Base-by-base conservation (phyloP, 1,284 basidiomycete genomes). In the Microbotryum violaceum region DNA sequence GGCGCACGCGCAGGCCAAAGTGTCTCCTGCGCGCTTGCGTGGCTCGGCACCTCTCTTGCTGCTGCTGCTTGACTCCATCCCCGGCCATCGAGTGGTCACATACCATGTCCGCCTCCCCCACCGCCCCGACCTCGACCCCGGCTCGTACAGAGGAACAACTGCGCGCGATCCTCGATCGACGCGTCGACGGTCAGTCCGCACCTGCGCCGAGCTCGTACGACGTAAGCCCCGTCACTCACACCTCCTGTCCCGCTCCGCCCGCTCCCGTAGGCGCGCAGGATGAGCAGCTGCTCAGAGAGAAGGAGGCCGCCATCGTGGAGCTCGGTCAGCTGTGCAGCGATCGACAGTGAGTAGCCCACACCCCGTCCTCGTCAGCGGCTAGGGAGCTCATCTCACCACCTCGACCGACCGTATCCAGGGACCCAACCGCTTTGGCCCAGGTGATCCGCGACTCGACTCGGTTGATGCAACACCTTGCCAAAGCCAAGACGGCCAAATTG, bases 401-500 rank as follows among this genome's bases (percentile, higher is more conserved):
- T 27, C 37, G 31, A 21, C 49, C 49, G 6, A 42, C 37, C 18
- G 37, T 5, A 12, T 8, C 7, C 68, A 93, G 90, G 71, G 88
- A 97, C 78, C 85, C 89, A 6, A 77, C 86, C 64, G 88, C 88
- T 27, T 81, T 98, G 2, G 89, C 92, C 2, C 83, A 90, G 62
- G 85, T 96, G 16, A 89, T 97, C 58, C 87, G 85, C 0, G 82
- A 87, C 37, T 94, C 91, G 0, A 81, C 92, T 58, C 82, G 86
- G 0, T 46, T 67, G 21, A 59, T 67, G n/a, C 48, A 67, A 31
- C 63, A 67, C 49, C 57, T 92, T 2, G 93, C 94, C 29, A 98
- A 98, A 77, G 94, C 96, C 9, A 98, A 98, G 78, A 97, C 94
- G 0, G 93, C 94, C 3, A 97, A 97, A 78, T 84, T 97, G 66